phyloP scores from a whole-genome alignment of 2,329 filamentous ascomycete genomes.

The Metarhizium guizhouense region DNA sequence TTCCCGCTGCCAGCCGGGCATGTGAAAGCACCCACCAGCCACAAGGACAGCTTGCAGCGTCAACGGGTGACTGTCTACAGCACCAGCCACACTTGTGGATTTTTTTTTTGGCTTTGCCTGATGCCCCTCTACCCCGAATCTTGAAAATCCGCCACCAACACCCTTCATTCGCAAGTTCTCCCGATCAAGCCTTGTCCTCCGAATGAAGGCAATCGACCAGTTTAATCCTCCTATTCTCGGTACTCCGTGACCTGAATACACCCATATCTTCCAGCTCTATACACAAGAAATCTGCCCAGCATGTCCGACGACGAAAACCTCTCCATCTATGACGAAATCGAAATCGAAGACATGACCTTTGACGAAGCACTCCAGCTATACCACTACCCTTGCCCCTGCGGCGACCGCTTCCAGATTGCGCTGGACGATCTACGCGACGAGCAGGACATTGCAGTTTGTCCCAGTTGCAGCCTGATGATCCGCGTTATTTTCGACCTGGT shows the following conservation, averaged over 20 bases:
- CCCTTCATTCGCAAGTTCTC: slow-evolving; percentile 1
- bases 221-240: neutral
- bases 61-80: neutral
- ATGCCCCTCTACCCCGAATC: neutral
- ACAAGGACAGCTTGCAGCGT: neutral
- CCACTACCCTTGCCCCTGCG: slow-evolving; percentile 94
- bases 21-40: slow-evolving; percentile 4
- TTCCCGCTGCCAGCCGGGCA: slow-evolving; percentile 1
- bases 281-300: neutral
- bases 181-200: neutral
- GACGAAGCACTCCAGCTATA: slow-evolving; percentile 78
- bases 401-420: slow-evolving; percentile 88
- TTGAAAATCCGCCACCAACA: neutral
- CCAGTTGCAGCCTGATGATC: slow-evolving; percentile 96
- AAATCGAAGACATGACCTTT: slow-evolving; percentile 97
- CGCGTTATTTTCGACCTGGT: slow-evolving; percentile 85
- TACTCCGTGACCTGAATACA: neutral
- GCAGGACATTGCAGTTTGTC: slow-evolving; percentile 92
- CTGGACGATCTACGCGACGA: slow-evolving; percentile 79
- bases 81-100: slow-evolving; percentile 9
- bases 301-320: slow-evolving; percentile 57
- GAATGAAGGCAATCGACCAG: neutral
- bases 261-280: neutral
- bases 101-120: neutral
- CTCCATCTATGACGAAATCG: slow-evolving; percentile 92